Evolutionary conservation across 192 early-diverging fungal species (phyloP).

Genomic region (Funneliformis mosseae): DNA sequence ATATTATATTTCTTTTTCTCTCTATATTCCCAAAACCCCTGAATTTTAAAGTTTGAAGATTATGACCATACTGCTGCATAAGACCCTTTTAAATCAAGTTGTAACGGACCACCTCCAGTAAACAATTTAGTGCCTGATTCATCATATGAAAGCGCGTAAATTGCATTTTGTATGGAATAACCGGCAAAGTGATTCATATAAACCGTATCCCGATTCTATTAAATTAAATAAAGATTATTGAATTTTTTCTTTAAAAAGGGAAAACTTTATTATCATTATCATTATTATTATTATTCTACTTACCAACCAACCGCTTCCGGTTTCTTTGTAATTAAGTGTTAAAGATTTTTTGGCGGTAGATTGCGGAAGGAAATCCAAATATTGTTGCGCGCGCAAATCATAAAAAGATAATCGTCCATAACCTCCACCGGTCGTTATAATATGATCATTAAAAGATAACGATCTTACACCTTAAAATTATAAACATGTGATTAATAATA

Average conservation of each 20-base stretch:
- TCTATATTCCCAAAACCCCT: too few species aligned
- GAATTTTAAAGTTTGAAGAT: too few species aligned
- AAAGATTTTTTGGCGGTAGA: constrained; percentile 25
- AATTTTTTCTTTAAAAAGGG: not conserved
- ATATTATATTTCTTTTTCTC: too few species aligned
- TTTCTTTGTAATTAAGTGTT: constrained; percentile 35
- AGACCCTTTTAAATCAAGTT: constrained; percentile 43
- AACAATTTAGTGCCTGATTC: constrained; percentile 51
- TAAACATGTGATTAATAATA: not conserved
- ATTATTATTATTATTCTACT: not conserved
- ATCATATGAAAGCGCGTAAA: constrained; percentile 63
- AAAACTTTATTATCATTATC: not conserved
- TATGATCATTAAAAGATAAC: constrained; percentile 46
- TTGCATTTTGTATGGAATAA: constrained; percentile 55
- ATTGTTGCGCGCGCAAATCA: constrained; percentile 58
- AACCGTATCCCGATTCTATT: constrained; percentile 46
- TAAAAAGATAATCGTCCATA: constrained; percentile 65
- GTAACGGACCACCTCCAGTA: constrained; percentile 65
- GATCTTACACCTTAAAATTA: constrained; percentile 54
- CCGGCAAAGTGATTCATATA: constrained; percentile 54
- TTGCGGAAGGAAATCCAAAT: constrained; percentile 44
- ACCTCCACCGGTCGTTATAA: constrained; percentile 66
- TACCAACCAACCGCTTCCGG: constrained; percentile 56
- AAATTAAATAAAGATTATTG: not conserved
- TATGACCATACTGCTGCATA: constrained; percentile 46